Evolutionary conservation across 352 stramenopile genomes (phyloP), one percentile per base, ranked within the genome.

Genomic region (Phytophthora crassamura): DNA sequence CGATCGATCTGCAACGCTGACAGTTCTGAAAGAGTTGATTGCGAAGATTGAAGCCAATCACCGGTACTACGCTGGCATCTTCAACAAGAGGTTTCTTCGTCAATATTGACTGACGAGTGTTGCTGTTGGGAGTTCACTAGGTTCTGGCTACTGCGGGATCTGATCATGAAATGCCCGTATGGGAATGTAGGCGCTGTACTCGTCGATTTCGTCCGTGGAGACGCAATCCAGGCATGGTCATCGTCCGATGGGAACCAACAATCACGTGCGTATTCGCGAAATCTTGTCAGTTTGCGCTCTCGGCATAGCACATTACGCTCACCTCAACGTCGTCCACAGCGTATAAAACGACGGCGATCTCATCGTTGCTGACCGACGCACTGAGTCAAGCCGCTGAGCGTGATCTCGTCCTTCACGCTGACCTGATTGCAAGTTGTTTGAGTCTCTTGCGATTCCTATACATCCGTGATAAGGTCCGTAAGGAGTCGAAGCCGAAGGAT

Each of bases 111-210:
- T 38, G 34, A 40, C 33, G 22, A 7, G 15, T 35, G 41, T n/a
- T 39, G 10, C 35, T 56, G 12, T 57, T 41, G 32, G 28, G 3
- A 2, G 28, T 47, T 53, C 43, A 5, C 16, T 39, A 90, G 84
- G 8, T 90, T 93, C 51, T 72, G 42, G 46, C 28, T 91, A 34
- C 58, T 91, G 11, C 59, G 47, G n/a, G 43, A 40, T 14, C 38
- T 94, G 12, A 51, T 72, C 4, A 50, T 84, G 12, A 74, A 79
- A 34, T 94, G 86, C 40, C 86, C 84, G 3, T 94, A 93, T 53
- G 84, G 75, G 8, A 94, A 94, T 16, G 80, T 91, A 11, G 59
- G 67, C 9, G 86, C 86, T 5, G 72, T 89, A 15, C 46, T 94
- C 14, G 52, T 94, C 7, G 86, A 94, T 70, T 74, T 73, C 51